Evolutionary conservation across 1,284 basidiomycete genomes (phyloP), one percentile per base, ranked within the genome.

Genomic region (Inonotus hispidus): DNA sequence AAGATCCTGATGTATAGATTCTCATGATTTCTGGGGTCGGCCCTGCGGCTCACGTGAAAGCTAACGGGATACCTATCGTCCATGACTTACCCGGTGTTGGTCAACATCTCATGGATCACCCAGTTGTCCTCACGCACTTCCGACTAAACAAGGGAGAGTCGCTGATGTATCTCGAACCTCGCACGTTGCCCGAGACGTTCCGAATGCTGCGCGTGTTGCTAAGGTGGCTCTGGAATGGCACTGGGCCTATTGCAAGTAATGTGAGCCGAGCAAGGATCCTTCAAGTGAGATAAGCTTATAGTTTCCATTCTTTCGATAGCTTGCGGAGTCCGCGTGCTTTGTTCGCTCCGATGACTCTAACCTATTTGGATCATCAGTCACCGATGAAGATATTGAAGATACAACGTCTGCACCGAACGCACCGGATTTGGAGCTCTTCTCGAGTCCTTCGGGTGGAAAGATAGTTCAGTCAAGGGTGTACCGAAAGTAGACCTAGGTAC

Each of bases 1-100:
- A n/a, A 6, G 23, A 32, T 16, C 25, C 14, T 46, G 10, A 21
- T 55, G 35, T 59, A 10, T 69, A 91, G 76, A 80, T 92, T 45
- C 78, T 93, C 13, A 79, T 90, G 76, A 76, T 89, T 37, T 87
- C 85, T 16, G 89, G 89, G 3, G 70, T 90, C 23, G 88, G 88
- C 0, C 82, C 85, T 19, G 75, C 76, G 2, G 71, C 74, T 16
- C 77, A 87, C 21, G 77, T 90, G n/a, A 64, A 72, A 8, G 68
- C 74, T 38, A 73, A 80, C 60, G 66, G 68, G 7, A 83, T 89
- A 32, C 74, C 79, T 0, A 70, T 86, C 14, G 67, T 86, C 0
- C 70, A 77, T 43, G 80, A 87, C 64, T 74, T 82, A 2, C 79
- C 83, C 0, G 82, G 80, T 7, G 87, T 90, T 7, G 84, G 87